phyloP scores from a whole-genome alignment of 2,329 filamentous ascomycete genomes.

The Mollisiaceae sp. region DNA sequence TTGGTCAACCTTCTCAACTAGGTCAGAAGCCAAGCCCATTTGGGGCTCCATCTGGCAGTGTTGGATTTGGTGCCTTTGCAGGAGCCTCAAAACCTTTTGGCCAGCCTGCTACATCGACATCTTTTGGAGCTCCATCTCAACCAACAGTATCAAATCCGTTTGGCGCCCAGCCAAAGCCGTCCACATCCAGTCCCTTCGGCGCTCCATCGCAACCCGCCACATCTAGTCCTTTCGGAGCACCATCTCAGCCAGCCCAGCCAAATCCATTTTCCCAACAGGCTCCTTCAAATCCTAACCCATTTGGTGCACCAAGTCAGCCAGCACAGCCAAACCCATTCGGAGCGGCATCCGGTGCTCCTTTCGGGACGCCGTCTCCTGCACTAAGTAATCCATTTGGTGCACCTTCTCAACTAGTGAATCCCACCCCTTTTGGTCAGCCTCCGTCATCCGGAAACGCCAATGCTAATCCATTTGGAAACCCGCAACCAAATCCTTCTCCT shows the following conservation, averaged over 20 bases:
- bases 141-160: conserved; percentile 36
- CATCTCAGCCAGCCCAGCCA: conserved; percentile 31
- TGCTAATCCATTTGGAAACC: conserved; percentile 44
- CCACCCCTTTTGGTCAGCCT: background rate
- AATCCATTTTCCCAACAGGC: conserved; percentile 5
- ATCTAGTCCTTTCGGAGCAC: conserved; percentile 43
- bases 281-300: conserved; percentile 41
- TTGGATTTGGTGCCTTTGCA: conserved; percentile 21
- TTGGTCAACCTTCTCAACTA: conserved; percentile 44
- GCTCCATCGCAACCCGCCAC: conserved; percentile 38
- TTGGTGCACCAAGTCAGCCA: conserved; percentile 39
- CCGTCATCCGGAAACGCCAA: conserved; percentile 6
- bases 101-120: conserved; percentile 33
- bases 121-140: conserved; percentile 42
- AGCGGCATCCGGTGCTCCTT: conserved; percentile 42
- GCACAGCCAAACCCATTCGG: conserved; percentile 50
- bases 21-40: conserved; percentile 37
- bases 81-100: conserved; percentile 47
- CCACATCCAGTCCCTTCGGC: conserved; percentile 39
- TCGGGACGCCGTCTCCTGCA: background rate
- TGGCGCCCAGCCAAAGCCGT: conserved; percentile 29
- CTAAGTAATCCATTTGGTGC: conserved; percentile 20
- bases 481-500: conserved; percentile 20
- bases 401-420: conserved; percentile 12
- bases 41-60: conserved; percentile 14